Evolutionary conservation across 768 basidiomycete genomes (phyloP).

Genomic region (Filobasidium floriforme): DNA sequence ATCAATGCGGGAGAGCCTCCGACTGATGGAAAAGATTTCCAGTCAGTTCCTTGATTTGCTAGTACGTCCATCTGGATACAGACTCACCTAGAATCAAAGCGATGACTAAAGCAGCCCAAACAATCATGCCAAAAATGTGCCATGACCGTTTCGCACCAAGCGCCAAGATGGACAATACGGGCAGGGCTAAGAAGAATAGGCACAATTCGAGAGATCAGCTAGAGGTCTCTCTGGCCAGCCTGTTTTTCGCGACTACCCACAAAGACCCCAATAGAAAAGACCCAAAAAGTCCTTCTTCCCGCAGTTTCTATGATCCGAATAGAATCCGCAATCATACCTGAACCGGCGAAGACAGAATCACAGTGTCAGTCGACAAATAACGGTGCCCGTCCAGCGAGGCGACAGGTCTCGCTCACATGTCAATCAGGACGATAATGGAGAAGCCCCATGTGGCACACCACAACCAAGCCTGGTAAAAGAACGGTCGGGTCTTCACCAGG

Average conservation of each 20-base stretch:
- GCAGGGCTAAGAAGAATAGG: conserved; percentile 27
- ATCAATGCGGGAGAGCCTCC: conserved; percentile 44
- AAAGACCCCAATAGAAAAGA: conserved; percentile 19
- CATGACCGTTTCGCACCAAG: conserved; percentile 42
- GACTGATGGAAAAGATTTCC: background rate
- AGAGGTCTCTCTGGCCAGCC: conserved; percentile 27
- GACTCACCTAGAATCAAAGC: conserved; percentile 32
- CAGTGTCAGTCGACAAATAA: background rate
- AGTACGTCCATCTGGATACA: background rate
- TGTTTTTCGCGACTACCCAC: background rate
- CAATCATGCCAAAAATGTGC: conserved; percentile 33
- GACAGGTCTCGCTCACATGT: conserved; percentile 27
- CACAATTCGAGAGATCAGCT: conserved; percentile 32
- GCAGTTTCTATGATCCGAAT: conserved; percentile 22
- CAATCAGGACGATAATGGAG: conserved; percentile 26
- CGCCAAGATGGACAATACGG: conserved; percentile 45
- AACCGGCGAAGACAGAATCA: background rate
- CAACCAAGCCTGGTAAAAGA: conserved; percentile 37
- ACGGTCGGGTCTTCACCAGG: conserved; percentile 28
- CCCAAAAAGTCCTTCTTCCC: conserved; percentile 25
- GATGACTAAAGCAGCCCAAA: conserved; percentile 39
- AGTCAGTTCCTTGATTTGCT: background rate
- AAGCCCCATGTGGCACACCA: conserved; percentile 35
- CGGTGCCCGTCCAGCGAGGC: background rate
- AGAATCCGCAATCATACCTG: conserved; percentile 22